Evolutionary conservation across 129 eudicot genomes (phyloP).

Genomic region (Pulicaria dysenterica): DNA sequence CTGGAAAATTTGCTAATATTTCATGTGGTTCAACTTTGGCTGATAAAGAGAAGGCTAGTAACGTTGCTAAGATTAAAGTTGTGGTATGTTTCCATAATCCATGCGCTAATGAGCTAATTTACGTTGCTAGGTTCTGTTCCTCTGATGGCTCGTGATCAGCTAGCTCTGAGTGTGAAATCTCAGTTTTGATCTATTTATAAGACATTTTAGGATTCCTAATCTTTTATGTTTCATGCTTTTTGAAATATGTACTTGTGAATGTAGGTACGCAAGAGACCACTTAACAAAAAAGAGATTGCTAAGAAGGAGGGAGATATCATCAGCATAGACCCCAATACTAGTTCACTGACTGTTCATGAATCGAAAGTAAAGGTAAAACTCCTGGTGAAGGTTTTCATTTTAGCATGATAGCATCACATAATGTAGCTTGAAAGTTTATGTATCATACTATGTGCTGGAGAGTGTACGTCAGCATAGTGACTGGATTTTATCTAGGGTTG

Average conservation of each 20-base stretch:
- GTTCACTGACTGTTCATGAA: conserved; percentile 65
- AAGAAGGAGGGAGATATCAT: conserved; percentile 67
- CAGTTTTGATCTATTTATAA: too few species aligned
- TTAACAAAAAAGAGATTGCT: conserved; percentile 66
- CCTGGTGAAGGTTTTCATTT: not conserved
- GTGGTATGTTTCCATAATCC: conserved; percentile 57
- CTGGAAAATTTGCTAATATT: conserved; percentile 54
- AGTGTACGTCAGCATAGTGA: not conserved
- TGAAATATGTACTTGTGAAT: not conserved
- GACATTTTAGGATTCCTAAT: not conserved
- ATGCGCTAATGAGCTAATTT: not conserved
- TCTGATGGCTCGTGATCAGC: too few species aligned
- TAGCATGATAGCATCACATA: not conserved
- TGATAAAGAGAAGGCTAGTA: conserved; percentile 69
- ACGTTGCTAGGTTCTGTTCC: too few species aligned
- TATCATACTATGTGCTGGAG: not conserved
- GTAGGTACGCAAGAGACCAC: conserved; percentile 77
- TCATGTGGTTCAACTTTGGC: conserved; percentile 55
- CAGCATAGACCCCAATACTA: conserved; percentile 40
- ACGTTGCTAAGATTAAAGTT: conserved; percentile 93
- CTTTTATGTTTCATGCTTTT: not conserved
- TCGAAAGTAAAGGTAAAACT: conserved; percentile 60
- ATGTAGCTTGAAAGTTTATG: too few species aligned
- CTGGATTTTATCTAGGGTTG: not conserved
- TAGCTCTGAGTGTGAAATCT: too few species aligned